phyloP scores from a whole-genome alignment of 805 yeast genomes.

The Saccharomycopsis selenospora region DNA sequence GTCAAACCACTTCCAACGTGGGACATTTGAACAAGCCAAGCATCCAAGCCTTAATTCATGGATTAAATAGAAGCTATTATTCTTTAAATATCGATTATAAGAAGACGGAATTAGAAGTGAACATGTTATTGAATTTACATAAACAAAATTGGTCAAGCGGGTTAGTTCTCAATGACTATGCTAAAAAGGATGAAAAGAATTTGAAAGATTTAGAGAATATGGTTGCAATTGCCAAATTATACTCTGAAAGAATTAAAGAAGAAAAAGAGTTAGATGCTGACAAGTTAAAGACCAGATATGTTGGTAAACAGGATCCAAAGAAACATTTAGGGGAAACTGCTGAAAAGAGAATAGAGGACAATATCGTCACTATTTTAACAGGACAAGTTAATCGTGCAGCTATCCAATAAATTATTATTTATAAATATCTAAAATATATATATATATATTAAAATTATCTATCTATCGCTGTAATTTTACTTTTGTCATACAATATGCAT shows the following conservation, averaged over 20 bases:
- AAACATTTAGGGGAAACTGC: slow-evolving; percentile 91
- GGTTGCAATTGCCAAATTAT: slow-evolving; percentile 86
- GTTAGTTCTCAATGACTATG: slow-evolving; percentile 67
- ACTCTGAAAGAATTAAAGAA: slow-evolving; percentile 84
- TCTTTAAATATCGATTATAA: slow-evolving; percentile 91
- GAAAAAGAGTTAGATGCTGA: slow-evolving; percentile 85
- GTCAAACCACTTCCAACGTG: slow-evolving; percentile 93
- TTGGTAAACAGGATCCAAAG: slow-evolving; percentile 98
- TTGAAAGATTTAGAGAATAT: slow-evolving; percentile 63
- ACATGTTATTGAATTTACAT: slow-evolving; percentile 88
- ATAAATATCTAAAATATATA: neutral
- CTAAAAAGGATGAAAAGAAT: slow-evolving; percentile 69
- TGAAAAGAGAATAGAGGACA: slow-evolving; percentile 78
- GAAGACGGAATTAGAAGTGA: slow-evolving; percentile 86
- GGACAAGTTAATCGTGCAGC: slow-evolving; percentile 89
- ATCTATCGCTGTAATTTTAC: too few relatives aligned
- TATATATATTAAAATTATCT: neutral
- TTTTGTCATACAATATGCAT: too few relatives aligned
- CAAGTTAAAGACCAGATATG: slow-evolving; percentile 89
- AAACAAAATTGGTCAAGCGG: slow-evolving; percentile 96
- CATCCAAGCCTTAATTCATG: slow-evolving; percentile 94
- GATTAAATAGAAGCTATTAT: slow-evolving; percentile 93
- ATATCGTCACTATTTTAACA: slow-evolving; percentile 78
- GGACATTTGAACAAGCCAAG: slow-evolving; percentile 95
- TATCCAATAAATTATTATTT: slow-evolving; percentile 58